These are phyloP conservation scores for Escovopsis sp. DNA, from an alignment of 2,329 filamentous ascomycete genomes.

Conservation along the genomic window DNA sequence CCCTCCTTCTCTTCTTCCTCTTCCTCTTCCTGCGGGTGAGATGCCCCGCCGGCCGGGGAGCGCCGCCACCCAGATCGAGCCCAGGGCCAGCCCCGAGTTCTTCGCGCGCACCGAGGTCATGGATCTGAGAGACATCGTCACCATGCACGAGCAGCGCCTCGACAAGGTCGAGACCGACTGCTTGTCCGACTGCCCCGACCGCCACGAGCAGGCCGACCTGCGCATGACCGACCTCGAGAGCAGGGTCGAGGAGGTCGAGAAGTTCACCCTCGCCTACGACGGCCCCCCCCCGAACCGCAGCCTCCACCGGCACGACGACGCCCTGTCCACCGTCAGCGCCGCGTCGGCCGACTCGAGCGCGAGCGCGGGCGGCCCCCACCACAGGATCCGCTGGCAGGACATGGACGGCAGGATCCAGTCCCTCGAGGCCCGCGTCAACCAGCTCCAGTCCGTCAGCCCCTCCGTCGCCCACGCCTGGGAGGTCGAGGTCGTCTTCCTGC, in stretches of 20 bases:
- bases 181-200: constrained; percentile 54
- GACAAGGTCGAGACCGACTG: constrained; percentile 56
- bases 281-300: constrained; percentile 24
- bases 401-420: constrained; percentile 35
- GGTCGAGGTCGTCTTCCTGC: constrained; percentile 61
- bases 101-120: constrained; percentile 25
- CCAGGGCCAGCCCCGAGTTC: constrained; percentile 9
- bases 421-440: constrained; percentile 34
- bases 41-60: constrained; percentile 9
- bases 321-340: constrained; percentile 27
- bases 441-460: constrained; percentile 48
- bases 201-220: constrained; percentile 50
- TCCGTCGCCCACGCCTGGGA: constrained; percentile 52
- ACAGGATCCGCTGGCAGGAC: constrained; percentile 28
- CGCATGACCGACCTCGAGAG: constrained; percentile 56
- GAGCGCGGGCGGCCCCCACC: constrained; percentile 24
- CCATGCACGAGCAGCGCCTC: constrained; percentile 48
- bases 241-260: constrained; percentile 45
- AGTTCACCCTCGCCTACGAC: constrained; percentile 31
- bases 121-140: constrained; percentile 36
- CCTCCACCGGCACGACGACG: constrained; percentile 24
- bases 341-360: constrained; percentile 30
- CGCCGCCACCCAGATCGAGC: constrained; percentile 16
- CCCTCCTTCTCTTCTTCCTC: constrained; percentile 8
- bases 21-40: constrained; percentile 8